Base-by-base conservation (phyloP, 2,329 filamentous ascomycete genomes). In the Diaporthe citriasiana region DNA sequence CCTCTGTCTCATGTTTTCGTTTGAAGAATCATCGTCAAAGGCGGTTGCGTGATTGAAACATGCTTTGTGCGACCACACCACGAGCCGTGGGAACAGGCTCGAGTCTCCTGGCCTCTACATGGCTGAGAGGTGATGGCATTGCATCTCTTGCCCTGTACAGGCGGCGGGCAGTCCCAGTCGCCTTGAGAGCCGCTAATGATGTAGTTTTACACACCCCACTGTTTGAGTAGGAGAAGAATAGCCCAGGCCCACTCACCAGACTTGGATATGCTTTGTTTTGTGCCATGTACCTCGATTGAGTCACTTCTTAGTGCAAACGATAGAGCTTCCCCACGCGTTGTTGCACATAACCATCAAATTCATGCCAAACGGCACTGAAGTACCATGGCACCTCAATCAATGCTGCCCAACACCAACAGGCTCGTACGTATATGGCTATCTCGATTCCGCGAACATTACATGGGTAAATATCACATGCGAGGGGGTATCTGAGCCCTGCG, bases 401-500 rank as follows among this genome's bases (percentile, higher is more conserved):
- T 25, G 57, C 65, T 73, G 57, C 50, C 53, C 25, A 71, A 73
- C 42, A 60, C 66, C 73, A 71, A 57, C 27, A 53, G 38, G 15
- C 38, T n/a, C 56, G 35, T 65, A 10, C 19, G 38, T 12, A n/a
- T 15, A 38, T 74, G 22, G 25, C 47, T 25, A 45, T n/a, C 30
- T 35, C 4, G 12, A 38, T 70, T 66, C 50, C 45, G 56, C 55
- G 35, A 51, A 35, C 17, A 13, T 38, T n/a, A 27, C 27, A 42
- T 55, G 40, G 50, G 7, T 30, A 73, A 27, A 50, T 57, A 45
- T 60, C 63, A 53, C 53, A 55, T 73, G 25, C 55, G 70, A 71
- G 30, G 66, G 72, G 73, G 73, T 73, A 75, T 75, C 70, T 72
- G 45, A 70, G 68, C 53, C 45, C 10, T 63, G 68, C 68, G 47